Conservation (phyloP, 179 eudicot species). For the Carnegiea gigantea region DNA sequence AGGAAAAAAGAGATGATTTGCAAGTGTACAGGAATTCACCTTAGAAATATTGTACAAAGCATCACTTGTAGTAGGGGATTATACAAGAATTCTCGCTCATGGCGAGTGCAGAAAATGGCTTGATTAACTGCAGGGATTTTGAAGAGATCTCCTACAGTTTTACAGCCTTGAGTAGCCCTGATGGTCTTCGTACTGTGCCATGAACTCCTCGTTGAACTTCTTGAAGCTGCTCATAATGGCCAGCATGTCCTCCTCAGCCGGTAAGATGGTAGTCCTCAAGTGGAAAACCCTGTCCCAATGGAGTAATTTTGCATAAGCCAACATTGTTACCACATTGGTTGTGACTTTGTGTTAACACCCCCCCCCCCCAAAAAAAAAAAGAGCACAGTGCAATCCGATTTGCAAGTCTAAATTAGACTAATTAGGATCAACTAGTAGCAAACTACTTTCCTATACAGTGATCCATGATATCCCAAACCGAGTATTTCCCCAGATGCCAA, state of each 20-base stretch:
- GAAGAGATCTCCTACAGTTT: conserved; percentile 8
- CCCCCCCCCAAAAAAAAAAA: too few species aligned
- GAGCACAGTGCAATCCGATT: too few species aligned
- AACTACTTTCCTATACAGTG: too few species aligned
- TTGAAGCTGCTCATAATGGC: conserved; percentile 93
- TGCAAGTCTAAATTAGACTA: too few species aligned
- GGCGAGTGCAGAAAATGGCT: not conserved
- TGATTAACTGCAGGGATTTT: not conserved
- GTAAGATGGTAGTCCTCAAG: conserved; percentile 92
- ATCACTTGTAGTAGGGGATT: conserved; percentile 10
- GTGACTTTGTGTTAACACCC: too few species aligned
- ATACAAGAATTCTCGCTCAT: not conserved
- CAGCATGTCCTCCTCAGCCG: conserved; percentile 98
- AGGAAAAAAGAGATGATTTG: conserved; percentile 10
- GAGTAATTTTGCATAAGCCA: too few species aligned
- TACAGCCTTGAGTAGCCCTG: conserved; percentile 92
- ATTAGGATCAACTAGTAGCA: too few species aligned
- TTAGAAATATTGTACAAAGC: conserved; percentile 27
- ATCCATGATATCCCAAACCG: too few species aligned
- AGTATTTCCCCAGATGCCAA: too few species aligned
- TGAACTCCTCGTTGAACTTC: conserved; percentile 91
- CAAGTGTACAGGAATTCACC: conserved; percentile 16
- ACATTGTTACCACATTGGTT: too few species aligned
- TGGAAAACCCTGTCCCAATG: conserved; percentile 72
- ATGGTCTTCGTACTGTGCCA: conserved; percentile 86